phyloP scores from a whole-genome alignment of 2,329 filamentous ascomycete genomes.

The Cryoendolithus antarcticus region DNA sequence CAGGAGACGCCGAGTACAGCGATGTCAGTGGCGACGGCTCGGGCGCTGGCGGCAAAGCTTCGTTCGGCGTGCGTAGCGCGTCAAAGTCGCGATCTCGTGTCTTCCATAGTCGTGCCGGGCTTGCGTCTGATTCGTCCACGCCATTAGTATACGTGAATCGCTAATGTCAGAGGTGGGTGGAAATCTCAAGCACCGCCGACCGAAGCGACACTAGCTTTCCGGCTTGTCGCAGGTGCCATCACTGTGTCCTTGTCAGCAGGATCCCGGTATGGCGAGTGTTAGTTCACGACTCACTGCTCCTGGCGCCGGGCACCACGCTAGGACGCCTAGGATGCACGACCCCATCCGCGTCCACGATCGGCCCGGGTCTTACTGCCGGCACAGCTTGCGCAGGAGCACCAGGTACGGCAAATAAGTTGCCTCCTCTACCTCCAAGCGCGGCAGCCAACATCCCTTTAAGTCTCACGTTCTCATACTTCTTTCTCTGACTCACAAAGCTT shows the following conservation, averaged over 20 bases:
- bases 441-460: constrained; percentile 52
- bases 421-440: constrained; percentile 36
- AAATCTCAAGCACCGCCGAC: too few species aligned
- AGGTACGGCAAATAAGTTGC: constrained; percentile 6
- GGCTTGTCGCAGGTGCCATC: constrained; percentile 15
- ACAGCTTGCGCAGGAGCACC: constrained; percentile 4
- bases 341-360: constrained; percentile 10
- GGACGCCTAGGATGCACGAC: constrained; percentile 11
- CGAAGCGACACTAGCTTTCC: constrained; percentile 14
- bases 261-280: too few species aligned
- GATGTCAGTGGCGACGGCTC: too few species aligned
- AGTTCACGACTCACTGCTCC: constrained; percentile 3
- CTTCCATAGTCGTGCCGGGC: too few species aligned
- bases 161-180: too few species aligned
- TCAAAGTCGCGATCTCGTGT: too few species aligned
- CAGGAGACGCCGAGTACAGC: too few species aligned
- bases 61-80: too few species aligned
- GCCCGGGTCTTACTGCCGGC: constrained; percentile 6
- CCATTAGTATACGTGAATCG: too few species aligned
- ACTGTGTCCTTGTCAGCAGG: too few species aligned
- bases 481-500: constrained; percentile 35
- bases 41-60: too few species aligned
- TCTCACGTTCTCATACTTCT: constrained; percentile 49
- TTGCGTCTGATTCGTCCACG: too few species aligned
- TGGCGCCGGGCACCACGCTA: constrained; percentile 13